Conservation (phyloP, 1,284 basidiomycete species). For the Exobasidium cylindrosporum region DNA sequence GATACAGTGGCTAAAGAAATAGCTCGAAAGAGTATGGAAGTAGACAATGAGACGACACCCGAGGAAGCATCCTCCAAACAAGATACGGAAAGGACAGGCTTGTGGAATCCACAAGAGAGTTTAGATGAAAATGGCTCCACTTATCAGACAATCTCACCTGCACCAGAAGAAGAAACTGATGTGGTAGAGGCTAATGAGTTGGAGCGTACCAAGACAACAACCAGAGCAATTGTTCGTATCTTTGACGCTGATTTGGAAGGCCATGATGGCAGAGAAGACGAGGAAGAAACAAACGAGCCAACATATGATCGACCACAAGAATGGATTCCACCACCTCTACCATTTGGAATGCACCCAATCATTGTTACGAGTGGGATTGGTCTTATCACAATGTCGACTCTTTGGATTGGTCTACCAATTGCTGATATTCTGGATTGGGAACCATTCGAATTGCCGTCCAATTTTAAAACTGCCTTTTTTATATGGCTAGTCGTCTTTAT, state of each 20-base stretch:
- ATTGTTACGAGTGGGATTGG: slow-evolving; percentile 53
- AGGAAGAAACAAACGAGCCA: not conserved
- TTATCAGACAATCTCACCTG: slow-evolving; percentile 25
- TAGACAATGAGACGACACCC: not conserved
- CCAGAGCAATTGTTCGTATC: slow-evolving; percentile 2
- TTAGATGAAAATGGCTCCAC: slow-evolving; percentile 5
- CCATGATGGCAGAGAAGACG: not conserved
- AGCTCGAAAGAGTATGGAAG: not conserved
- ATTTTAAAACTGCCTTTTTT: slow-evolving; percentile 25
- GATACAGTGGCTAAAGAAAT: not conserved
- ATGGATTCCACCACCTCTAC: slow-evolving; percentile 44
- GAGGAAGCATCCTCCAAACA: slow-evolving; percentile 14
- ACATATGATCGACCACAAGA: not conserved
- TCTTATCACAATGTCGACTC: slow-evolving; percentile 30
- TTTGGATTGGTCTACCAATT: slow-evolving; percentile 47
- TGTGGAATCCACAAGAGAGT: slow-evolving; percentile 11
- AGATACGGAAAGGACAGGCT: slow-evolving; percentile 21
- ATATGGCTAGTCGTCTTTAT: slow-evolving; percentile 32
- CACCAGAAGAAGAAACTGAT: slow-evolving; percentile 18
- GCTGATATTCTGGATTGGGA: slow-evolving; percentile 39
- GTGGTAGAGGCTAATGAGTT: not conserved
- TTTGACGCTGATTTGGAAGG: not conserved
- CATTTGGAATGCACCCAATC: slow-evolving; percentile 52
- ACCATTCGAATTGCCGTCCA: slow-evolving; percentile 41
- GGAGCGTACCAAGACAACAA: not conserved